Conservation (phyloP, 2,329 filamentous ascomycete species). For the Elsinoe ampelina region DNA sequence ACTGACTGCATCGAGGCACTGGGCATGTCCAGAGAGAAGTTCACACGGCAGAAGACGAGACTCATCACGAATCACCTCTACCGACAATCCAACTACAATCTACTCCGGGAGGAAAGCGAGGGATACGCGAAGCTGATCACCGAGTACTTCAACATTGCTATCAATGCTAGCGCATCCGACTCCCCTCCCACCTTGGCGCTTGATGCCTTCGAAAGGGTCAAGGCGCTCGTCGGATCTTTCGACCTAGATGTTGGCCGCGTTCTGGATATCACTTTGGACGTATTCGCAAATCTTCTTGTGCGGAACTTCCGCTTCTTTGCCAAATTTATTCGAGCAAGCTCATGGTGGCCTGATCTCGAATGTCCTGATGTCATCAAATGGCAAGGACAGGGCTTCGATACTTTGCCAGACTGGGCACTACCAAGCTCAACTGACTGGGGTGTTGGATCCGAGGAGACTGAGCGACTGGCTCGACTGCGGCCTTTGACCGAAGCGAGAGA, state of each 20-base stretch:
- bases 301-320: slow-evolving; percentile 92
- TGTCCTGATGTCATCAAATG: slow-evolving; percentile 42
- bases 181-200: slow-evolving; percentile 51
- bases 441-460: slow-evolving; percentile 60
- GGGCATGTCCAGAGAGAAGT: slow-evolving; percentile 75
- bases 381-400: slow-evolving; percentile 45
- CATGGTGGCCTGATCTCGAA: slow-evolving; percentile 82
- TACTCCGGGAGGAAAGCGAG: slow-evolving; percentile 89
- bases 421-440: slow-evolving; percentile 58
- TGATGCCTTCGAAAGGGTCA: slow-evolving; percentile 83
- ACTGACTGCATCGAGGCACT: slow-evolving; percentile 63
- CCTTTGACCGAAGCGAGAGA: slow-evolving; percentile 58
- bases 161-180: slow-evolving; percentile 53
- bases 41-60: slow-evolving; percentile 71
- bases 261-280: slow-evolving; percentile 86
- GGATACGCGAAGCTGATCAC: slow-evolving; percentile 95
- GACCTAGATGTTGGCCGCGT: slow-evolving; percentile 93
- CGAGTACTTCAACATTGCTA: slow-evolving; percentile 84
- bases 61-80: slow-evolving; percentile 91
- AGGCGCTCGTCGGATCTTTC: slow-evolving; percentile 91
- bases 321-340: slow-evolving; percentile 81
- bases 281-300: slow-evolving; percentile 86
- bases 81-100: slow-evolving; percentile 91
- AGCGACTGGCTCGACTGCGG: slow-evolving; percentile 38
- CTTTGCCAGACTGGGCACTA: slow-evolving; percentile 77